phyloP scores from a whole-genome alignment of 78 protist species.

The Thecamonas trahens region DNA sequence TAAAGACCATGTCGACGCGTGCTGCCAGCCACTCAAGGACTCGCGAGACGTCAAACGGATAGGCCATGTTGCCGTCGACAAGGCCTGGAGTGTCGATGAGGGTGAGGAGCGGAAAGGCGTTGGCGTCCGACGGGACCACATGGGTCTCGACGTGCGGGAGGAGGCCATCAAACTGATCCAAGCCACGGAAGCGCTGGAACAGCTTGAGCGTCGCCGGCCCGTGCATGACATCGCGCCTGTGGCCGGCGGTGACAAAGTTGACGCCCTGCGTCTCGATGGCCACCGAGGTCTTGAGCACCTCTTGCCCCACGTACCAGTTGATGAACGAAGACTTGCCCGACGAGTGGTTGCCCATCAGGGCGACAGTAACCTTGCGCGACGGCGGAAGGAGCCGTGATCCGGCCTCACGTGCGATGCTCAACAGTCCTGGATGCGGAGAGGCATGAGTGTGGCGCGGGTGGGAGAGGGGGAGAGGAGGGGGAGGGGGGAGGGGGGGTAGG shows the following conservation, averaged over 20 bases:
- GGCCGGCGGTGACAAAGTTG: conserved; percentile 21
- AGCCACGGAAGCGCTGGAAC: not conserved
- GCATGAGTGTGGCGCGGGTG: too few relatives aligned
- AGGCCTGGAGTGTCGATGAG: conserved; percentile 60
- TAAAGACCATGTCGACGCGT: conserved; percentile 20
- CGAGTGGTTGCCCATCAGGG: conserved; percentile 44
- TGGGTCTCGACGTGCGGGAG: not conserved
- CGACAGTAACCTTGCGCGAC: conserved; percentile 19
- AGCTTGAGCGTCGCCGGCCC: conserved; percentile 21
- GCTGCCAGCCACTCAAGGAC: conserved; percentile 10
- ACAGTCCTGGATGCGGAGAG: not conserved
- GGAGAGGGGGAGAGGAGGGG: too few relatives aligned
- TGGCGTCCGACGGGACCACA: conserved; percentile 4
- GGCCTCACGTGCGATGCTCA: not conserved
- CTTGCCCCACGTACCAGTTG: conserved; percentile 36
- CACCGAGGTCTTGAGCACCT: conserved; percentile 32
- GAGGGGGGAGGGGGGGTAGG: too few relatives aligned
- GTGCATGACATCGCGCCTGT: not conserved
- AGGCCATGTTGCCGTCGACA: conserved; percentile 33
- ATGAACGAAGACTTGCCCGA: conserved; percentile 42
- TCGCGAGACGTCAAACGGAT: conserved; percentile 40
- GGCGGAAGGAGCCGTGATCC: conserved; percentile 3
- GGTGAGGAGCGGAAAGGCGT: conserved; percentile 20
- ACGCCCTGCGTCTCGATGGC: conserved; percentile 44
- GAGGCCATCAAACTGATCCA: not conserved